Base-by-base conservation (phyloP, 306 rosid genomes). In the Acacia crassicarpa region DNA sequence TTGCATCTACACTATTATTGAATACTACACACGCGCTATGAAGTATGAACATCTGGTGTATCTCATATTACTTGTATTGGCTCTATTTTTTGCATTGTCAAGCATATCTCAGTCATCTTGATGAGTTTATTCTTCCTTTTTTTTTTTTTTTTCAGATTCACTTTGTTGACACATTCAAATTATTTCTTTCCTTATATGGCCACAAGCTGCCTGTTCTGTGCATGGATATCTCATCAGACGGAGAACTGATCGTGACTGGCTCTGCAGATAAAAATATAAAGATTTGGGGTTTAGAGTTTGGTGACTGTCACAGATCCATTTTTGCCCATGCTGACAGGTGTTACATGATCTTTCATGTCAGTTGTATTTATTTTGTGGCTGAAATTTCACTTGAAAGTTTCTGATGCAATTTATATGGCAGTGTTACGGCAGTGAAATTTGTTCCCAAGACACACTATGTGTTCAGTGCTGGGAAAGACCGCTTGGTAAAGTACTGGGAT, bases 231-330 rank as follows among this genome's bases (percentile, higher is more conserved):
- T 95, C 99, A 77, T 95, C 98, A 72, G 98, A 95, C 76, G 97
- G 98, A 82, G 97, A 95, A 76, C 83, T 95, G 85, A 81, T 95
- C 12, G 97, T 91, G 80, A 95, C 99, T 30, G 99, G 99, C 44
- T 95, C 99, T 73, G 97, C 93, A 14, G 99, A 95, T 84, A 95
- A 95, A 90, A 92, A 95, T 81, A 32, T 95, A 75, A 95, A 95
- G 90, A 95, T 95, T 76, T 95, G 99, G 99, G 99, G 99, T 82
- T 84, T 93, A 90, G 98, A 93, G 84, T 95, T 93, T 84, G 99
- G 99, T 85, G 97, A 93, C 78, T 88, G 95, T 88, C 99, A 91
- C 79, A 93, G 92, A 83, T 95, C 99, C 86, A 86, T 95, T 79
- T 93, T 93, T 25, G 99, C 99, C 2, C 99, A 95, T 82, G 84